Base-by-base conservation (phyloP, 148 eudicot genomes). In the Euryodendron excelsum region DNA sequence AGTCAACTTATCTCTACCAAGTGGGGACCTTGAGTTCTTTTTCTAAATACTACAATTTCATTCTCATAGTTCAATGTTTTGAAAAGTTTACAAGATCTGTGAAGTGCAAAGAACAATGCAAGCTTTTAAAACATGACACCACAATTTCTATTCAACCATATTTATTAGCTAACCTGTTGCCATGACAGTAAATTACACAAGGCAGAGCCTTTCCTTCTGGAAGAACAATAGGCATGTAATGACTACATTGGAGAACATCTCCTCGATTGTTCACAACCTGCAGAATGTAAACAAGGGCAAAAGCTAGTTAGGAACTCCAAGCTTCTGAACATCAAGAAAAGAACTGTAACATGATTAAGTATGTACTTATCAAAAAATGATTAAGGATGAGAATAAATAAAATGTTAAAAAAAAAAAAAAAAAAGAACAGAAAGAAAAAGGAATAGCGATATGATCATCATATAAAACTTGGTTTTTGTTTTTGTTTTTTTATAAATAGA, bases 181-280 rank as follows among this genome's bases (percentile, higher is more conserved):
- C 99, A 78, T 96, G 98, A 87, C 98, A 96, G 80, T 96, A 96
- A 82, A 96, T 93, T 14, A 93, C 95, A 84, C 99, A 96, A 50
- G 99, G 99, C 80, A 93, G 80, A 39, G 88, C 78, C 82, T 89
- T 89, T 80, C 87, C 99, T 83, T 92, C 97, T 45, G 99, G 92
- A 68, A 79, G 79, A 65, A 83, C 85, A 73, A 84, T 78, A 72
- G 99, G 94, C 79, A 86, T 78, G 79, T 96, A 96, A 84, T 96
- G 98, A 79, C 93, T 92, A 84, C 99, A 96, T 67, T 90, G 87
- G 25, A 96, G 98, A 78, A 80, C 86, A 82, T 96, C 95, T 58
- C 87, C 93, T 67, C 98, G 86, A 73, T 92, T 86, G 76, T 96
- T 96, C 84, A 80, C 83, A 74, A 96, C 85, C 99, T 96, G 90